phyloP scores from a whole-genome alignment of 2,329 filamentous ascomycete species.

The Hypoxylon sp. region DNA sequence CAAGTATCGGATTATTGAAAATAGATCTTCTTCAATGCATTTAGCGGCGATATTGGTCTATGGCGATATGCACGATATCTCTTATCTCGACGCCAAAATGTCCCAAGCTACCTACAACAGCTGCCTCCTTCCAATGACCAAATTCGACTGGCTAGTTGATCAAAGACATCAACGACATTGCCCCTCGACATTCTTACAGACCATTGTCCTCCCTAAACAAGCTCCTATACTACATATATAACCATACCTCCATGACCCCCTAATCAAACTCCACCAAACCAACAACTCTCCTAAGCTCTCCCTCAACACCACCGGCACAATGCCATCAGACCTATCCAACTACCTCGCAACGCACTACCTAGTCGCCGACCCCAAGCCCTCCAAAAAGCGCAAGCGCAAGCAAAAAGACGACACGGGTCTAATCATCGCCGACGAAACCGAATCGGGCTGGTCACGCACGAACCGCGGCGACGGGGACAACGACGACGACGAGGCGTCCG shows the following conservation, averaged over 20 bases:
- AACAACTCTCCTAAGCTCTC: slow-evolving; percentile 6
- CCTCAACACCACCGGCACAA: slow-evolving; percentile 50
- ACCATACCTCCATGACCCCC: background rate
- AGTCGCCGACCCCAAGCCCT: slow-evolving; percentile 68
- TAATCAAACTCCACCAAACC: background rate
- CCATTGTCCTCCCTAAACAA: background rate
- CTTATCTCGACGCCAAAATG: slow-evolving; percentile 34
- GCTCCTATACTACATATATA: background rate
- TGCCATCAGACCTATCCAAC: slow-evolving; percentile 77
- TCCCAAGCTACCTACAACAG: slow-evolving; percentile 26
- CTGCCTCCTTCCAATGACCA: slow-evolving; percentile 6
- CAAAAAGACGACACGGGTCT: slow-evolving; percentile 65
- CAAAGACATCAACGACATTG: background rate
- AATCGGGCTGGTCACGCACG: slow-evolving; percentile 65
- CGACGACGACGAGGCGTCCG: slow-evolving; percentile 68
- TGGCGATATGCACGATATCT: slow-evolving; percentile 20
- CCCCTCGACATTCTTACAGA: background rate
- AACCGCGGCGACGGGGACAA: slow-evolving; percentile 65
- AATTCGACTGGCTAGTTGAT: background rate
- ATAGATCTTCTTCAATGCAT: background rate
- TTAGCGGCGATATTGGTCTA: background rate
- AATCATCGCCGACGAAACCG: slow-evolving; percentile 76
- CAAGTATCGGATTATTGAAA: background rate
- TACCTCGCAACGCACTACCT: slow-evolving; percentile 96
- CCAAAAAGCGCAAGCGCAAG: slow-evolving; percentile 77